phyloP scores from a whole-genome alignment of 352 stramenopile genomes.

The Globisporangium irregulare region DNA sequence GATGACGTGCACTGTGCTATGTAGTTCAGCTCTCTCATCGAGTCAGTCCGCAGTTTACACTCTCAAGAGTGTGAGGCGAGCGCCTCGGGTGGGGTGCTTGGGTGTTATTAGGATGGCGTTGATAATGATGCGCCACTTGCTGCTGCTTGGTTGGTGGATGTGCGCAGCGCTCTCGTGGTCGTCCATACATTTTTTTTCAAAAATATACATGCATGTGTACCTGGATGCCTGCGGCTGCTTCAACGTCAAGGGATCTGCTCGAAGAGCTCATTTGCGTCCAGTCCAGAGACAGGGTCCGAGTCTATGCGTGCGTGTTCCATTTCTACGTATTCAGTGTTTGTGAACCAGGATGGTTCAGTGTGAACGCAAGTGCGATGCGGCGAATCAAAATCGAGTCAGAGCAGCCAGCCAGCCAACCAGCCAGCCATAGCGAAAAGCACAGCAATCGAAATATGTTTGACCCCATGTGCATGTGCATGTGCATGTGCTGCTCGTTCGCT shows the following conservation, averaged over 20 bases:
- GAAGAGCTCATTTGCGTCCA: conserved; percentile 1
- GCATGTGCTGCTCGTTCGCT: background rate
- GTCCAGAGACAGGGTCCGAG: background rate
- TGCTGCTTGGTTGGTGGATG: background rate
- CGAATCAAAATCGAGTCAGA: conserved; percentile 9
- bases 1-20: background rate
- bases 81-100: background rate
- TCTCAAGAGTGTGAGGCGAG: too few relatives aligned
- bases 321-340: background rate
- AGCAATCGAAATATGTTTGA: background rate
- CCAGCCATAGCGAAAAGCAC: background rate
- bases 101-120: background rate
- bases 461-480: background rate
- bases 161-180: background rate
- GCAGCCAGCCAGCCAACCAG: background rate
- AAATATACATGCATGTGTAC: background rate
- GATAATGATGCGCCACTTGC: background rate
- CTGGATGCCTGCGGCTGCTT: background rate
- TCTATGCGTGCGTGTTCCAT: conserved; percentile 11
- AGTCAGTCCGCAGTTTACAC: background rate
- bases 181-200: background rate
- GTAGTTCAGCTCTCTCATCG: background rate
- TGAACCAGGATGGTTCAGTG: background rate
- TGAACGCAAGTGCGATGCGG: background rate
- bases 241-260: background rate